phyloP scores from a whole-genome alignment of 139 green algal genomes.

The Marvania coccoides region DNA sequence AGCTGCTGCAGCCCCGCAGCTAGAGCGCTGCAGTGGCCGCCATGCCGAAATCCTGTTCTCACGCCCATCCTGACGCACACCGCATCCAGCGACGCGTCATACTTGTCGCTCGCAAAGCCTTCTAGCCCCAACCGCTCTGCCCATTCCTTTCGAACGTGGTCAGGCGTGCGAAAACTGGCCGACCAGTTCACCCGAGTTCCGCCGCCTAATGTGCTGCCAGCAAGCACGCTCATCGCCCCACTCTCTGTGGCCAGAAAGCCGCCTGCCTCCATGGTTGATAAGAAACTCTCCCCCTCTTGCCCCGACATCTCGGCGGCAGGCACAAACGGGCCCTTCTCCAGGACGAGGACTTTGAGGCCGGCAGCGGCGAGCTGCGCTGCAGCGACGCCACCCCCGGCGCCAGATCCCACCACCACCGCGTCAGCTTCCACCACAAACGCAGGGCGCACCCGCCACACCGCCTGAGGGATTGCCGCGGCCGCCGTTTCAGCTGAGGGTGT shows the following conservation, averaged over 20 bases:
- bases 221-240: constrained; percentile 42
- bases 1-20: constrained; percentile 23
- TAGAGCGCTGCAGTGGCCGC: constrained; percentile 28
- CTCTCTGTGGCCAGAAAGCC: constrained; percentile 37
- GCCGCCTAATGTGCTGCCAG: constrained; percentile 55
- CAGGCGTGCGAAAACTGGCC: constrained; percentile 31
- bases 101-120: constrained; percentile 4
- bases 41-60: constrained; percentile 15
- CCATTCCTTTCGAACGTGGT: constrained; percentile 36
- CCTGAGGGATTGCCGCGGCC: not conserved
- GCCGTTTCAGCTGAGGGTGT: not conserved
- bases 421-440: constrained; percentile 38
- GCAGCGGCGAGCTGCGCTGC: constrained; percentile 36
- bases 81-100: constrained; percentile 24
- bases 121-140: constrained; percentile 25
- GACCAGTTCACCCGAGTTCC: constrained; percentile 70
- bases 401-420: constrained; percentile 53
- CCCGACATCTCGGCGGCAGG: constrained; percentile 14
- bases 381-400: constrained; percentile 44
- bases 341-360: constrained; percentile 48
- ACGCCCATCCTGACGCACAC: constrained; percentile 31
- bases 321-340: constrained; percentile 56
- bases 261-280: constrained; percentile 44
- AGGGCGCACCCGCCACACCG: not conserved
- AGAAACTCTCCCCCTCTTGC: constrained; percentile 28